These are phyloP conservation scores for Cystofilobasidium bisporidii DNA, from an alignment of 768 basidiomycete genomes.

Conservation along the genomic window DNA sequence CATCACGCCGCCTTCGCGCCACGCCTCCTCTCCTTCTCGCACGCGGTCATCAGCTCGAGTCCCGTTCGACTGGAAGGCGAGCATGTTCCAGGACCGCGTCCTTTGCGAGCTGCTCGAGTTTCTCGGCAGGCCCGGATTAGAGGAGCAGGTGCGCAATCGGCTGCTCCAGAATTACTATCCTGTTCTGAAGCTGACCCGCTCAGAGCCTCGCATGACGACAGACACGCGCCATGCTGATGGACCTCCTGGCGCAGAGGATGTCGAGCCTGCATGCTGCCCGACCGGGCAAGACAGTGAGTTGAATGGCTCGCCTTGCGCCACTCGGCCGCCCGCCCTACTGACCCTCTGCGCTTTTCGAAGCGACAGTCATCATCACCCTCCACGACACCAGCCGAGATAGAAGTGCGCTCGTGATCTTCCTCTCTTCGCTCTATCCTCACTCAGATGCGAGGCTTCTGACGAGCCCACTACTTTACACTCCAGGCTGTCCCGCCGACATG, in stretches of 20 bases:
- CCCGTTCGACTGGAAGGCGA: not conserved
- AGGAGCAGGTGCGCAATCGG: constrained; percentile 9
- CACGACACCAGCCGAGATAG: too few species aligned
- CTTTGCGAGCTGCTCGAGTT: constrained; percentile 20
- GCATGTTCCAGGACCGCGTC: constrained; percentile 8
- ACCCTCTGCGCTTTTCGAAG: too few species aligned
- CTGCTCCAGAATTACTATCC: not conserved
- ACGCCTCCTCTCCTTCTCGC: not conserved
- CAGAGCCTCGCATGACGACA: not conserved
- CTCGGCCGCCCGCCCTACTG: too few species aligned
- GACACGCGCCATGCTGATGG: constrained; percentile 1
- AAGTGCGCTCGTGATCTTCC: too few species aligned
- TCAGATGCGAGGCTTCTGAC: too few species aligned
- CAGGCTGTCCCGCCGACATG: not conserved
- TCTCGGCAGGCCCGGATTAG: not conserved
- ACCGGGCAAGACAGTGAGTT: too few species aligned
- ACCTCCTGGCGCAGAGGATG: not conserved
- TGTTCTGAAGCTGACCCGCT: too few species aligned
- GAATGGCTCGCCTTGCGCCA: not conserved
- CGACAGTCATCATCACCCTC: too few species aligned
- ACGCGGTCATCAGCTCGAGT: not conserved
- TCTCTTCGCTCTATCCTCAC: too few species aligned
- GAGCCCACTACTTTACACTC: too few species aligned
- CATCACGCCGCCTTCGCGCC: not conserved
- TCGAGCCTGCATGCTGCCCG: not conserved